Conservation (phyloP, 371 early-diverging fungal genomes). For the Batkoa obscura region DNA sequence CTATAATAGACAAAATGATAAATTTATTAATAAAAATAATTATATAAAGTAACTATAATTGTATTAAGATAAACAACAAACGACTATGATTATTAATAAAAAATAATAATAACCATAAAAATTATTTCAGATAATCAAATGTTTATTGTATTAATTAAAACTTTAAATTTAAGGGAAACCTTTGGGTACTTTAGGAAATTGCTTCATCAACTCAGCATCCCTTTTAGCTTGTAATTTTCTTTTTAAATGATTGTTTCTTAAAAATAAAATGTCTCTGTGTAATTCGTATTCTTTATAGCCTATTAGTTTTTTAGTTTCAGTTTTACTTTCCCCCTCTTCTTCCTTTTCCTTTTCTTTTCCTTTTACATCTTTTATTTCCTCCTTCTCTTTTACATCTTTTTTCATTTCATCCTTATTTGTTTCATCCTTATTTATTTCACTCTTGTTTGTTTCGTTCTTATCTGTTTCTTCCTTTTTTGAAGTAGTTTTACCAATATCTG, state of each 20-base stretch:
- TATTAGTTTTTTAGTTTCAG: background rate
- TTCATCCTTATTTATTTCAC: background rate
- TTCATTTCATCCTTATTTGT: background rate
- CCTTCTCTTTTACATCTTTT: background rate
- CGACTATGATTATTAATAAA: too few relatives aligned
- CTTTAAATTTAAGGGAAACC: too few relatives aligned
- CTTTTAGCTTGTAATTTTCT: background rate
- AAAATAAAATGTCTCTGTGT: background rate
- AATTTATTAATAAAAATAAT: too few relatives aligned
- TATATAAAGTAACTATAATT: too few relatives aligned
- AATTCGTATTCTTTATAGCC: background rate
- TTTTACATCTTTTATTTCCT: background rate
- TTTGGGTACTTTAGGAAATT: background rate
- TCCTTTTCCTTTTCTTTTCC: background rate
- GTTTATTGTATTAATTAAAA: too few relatives aligned
- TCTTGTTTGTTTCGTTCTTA: background rate
- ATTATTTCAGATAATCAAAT: too few relatives aligned
- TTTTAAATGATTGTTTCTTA: background rate
- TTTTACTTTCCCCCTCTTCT: background rate
- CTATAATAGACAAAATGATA: too few relatives aligned
- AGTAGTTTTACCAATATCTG: too few relatives aligned
- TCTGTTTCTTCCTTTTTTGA: background rate
- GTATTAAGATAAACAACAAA: too few relatives aligned
- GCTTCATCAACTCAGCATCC: background rate
- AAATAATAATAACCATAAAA: too few relatives aligned